Conservation (phyloP, 805 yeast genomes). For the Suhomyces vadensis region DNA sequence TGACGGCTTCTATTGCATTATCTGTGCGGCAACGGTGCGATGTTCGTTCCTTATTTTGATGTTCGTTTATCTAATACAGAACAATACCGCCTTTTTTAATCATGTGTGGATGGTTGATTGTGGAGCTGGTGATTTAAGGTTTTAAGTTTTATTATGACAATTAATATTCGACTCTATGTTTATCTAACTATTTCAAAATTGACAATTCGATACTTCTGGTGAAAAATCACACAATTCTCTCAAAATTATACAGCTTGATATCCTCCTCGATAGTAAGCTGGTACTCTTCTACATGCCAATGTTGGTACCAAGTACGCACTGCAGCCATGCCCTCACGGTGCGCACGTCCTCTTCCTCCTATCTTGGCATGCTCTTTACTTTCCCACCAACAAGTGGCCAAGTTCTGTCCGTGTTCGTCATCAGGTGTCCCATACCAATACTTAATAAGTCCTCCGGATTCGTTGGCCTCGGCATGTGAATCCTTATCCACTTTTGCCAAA, state of each 20-base stretch:
- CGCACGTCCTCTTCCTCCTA: constrained; percentile 35
- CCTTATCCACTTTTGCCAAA: constrained; percentile 31
- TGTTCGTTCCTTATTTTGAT: neutral
- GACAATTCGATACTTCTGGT: neutral
- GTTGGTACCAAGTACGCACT: constrained; percentile 33
- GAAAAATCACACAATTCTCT: neutral
- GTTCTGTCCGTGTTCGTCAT: constrained; percentile 30
- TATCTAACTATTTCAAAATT: neutral
- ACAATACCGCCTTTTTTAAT: too few species aligned
- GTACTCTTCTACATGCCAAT: constrained; percentile 40
- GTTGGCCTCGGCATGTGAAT: constrained; percentile 37
- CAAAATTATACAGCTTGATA: neutral
- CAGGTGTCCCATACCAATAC: constrained; percentile 42
- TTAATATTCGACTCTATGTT: too few species aligned
- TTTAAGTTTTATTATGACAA: too few species aligned
- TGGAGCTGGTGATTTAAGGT: too few species aligned
- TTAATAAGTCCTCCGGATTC: constrained; percentile 37
- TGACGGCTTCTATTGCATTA: neutral
- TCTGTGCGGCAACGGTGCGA: neutral
- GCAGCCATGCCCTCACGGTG: constrained; percentile 33
- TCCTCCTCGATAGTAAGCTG: constrained; percentile 14
- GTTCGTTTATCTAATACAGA: neutral
- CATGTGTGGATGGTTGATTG: too few species aligned
- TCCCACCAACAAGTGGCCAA: constrained; percentile 45
- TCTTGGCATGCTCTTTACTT: constrained; percentile 25